Evolutionary conservation across 345 rosid genomes (phyloP).

Genomic region (Hevea brasiliensis): DNA sequence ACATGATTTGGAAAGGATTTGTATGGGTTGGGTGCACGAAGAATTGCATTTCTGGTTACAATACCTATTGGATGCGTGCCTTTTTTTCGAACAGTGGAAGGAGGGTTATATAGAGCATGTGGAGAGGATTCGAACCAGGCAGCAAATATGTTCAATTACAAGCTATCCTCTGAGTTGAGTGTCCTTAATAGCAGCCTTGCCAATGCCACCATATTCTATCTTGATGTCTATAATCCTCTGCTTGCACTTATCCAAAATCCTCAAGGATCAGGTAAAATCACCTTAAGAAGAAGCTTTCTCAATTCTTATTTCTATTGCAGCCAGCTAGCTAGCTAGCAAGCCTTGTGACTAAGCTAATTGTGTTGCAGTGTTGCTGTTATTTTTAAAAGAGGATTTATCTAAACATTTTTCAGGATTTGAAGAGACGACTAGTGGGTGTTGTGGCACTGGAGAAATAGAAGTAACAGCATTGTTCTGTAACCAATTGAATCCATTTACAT

Average conservation of each 20-base stretch:
- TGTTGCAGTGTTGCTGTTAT: no score
- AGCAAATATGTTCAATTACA: constrained; percentile 27
- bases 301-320: neutral
- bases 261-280: constrained; percentile 6
- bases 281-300: no score
- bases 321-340: neutral
- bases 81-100: neutral
- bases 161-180: constrained; percentile 12
- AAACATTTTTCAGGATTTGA: no score
- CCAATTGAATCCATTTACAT: neutral
- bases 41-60: constrained; percentile 10
- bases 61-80: constrained; percentile 30
- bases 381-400: no score
- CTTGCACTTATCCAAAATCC: constrained; percentile 18
- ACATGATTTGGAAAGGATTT: no score
- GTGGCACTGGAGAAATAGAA: no score
- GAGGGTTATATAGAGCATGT: constrained; percentile 10
- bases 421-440: no score
- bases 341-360: no score
- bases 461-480: neutral
- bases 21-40: constrained; percentile 27
- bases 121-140: neutral
- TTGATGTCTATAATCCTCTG: constrained; percentile 30
- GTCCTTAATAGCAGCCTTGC: constrained; percentile 9
- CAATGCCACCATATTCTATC: constrained; percentile 8